Evolutionary conservation across 2,329 filamentous ascomycete genomes (phyloP).

Genomic region (Clarireedia monteithiana): DNA sequence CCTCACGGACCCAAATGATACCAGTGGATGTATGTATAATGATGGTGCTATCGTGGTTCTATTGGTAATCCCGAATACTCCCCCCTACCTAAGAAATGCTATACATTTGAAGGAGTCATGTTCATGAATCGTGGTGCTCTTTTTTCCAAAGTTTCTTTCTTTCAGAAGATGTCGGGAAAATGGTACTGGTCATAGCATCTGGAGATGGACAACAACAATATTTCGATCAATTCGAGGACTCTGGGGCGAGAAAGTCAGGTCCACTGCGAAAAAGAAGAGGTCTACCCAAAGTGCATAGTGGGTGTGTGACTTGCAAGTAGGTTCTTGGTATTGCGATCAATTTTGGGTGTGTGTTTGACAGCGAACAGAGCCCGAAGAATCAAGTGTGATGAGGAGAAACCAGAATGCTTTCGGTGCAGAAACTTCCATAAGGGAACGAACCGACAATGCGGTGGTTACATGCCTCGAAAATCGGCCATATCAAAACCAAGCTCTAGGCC

Average conservation of each 20-base stretch:
- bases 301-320: constrained; percentile 6
- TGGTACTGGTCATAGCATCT: constrained; percentile 3
- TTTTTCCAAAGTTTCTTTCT: neutral
- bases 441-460: constrained; percentile 3
- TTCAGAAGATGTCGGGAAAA: neutral
- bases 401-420: constrained; percentile 2
- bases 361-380: neutral
- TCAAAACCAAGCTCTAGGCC: neutral
- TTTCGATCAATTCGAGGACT: neutral
- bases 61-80: too few relatives aligned
- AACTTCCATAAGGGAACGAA: constrained; percentile 2
- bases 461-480: neutral
- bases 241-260: neutral
- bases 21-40: too few relatives aligned
- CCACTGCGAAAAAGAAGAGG: neutral
- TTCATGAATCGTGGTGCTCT: neutral
- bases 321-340: neutral
- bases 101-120: too few relatives aligned
- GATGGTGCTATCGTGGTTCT: too few relatives aligned
- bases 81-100: too few relatives aligned
- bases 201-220: neutral
- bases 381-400: constrained; percentile 6
- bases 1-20: too few relatives aligned
- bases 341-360: neutral
- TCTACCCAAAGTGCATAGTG: constrained; percentile 2